phyloP scores from a whole-genome alignment of 2,329 filamentous ascomycete species.

The Podosphaera fusca region DNA sequence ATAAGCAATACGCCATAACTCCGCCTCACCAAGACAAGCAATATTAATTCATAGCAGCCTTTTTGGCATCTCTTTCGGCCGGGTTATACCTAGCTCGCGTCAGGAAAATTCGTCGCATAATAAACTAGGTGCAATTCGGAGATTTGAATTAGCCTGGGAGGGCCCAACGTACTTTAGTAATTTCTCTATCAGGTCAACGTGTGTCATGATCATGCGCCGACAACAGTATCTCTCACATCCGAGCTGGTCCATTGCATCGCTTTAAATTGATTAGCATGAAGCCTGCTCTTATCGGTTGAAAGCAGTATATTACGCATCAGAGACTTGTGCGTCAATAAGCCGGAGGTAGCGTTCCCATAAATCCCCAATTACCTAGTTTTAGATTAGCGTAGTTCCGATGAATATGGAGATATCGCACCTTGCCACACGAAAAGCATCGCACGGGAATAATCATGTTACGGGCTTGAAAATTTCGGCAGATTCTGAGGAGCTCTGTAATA shows the following conservation, averaged over 20 bases:
- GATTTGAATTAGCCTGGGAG: neutral
- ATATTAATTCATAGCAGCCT: constrained; percentile 11
- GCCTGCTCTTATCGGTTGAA: neutral
- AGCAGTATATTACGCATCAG: constrained; percentile 36
- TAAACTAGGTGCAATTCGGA: neutral
- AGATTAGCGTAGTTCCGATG: constrained; percentile 2
- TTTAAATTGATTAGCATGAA: constrained; percentile 18
- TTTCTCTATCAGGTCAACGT: constrained; percentile 97
- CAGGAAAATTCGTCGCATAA: neutral
- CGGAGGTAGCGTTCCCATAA: constrained; percentile 92
- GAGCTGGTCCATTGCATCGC: constrained; percentile 88
- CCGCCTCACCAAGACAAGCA: too few species aligned
- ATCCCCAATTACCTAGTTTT: constrained; percentile 65
- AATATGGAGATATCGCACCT: constrained; percentile 34
- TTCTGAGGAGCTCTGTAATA: too few species aligned
- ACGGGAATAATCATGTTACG: constrained; percentile 90
- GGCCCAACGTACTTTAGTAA: constrained; percentile 49
- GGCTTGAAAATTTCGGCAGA: too few species aligned
- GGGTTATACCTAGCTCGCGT: constrained; percentile 19
- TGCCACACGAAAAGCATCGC: constrained; percentile 96
- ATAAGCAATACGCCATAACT: too few species aligned
- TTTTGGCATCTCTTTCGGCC: constrained; percentile 23
- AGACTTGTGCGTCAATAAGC: constrained; percentile 55
- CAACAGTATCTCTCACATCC: constrained; percentile 94
- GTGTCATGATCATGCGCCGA: constrained; percentile 97